These are phyloP conservation scores for Posidonia oceanica DNA, from an alignment of 116 monocot genomes.

Conservation along the genomic window DNA sequence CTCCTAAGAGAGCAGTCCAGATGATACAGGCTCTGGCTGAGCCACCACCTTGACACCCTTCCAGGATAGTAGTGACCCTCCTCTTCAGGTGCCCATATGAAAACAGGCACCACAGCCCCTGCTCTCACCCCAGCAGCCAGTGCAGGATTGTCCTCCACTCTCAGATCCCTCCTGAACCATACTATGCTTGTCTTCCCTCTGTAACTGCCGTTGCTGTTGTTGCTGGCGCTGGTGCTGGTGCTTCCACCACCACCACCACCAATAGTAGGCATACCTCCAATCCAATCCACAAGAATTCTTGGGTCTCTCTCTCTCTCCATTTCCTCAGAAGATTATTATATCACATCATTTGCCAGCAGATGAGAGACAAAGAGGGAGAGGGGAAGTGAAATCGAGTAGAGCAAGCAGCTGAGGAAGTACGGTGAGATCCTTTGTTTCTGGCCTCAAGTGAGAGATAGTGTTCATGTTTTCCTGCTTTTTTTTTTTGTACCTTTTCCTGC, in stretches of 20 bases:
- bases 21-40: conserved; percentile 65
- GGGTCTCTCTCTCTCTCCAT: too few relatives aligned
- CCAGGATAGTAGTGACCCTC: conserved; percentile 82
- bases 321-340: too few relatives aligned
- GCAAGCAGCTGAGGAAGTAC: too few relatives aligned
- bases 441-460: too few relatives aligned
- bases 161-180: conserved; percentile 92
- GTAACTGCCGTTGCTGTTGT: not conserved
- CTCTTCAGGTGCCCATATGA: conserved; percentile 90
- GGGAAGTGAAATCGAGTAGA: not conserved
- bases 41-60: conserved; percentile 92
- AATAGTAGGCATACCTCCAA: not conserved
- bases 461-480: too few relatives aligned
- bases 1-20: conserved; percentile 67
- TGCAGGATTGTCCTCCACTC: conserved; percentile 95
- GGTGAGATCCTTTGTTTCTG: too few relatives aligned
- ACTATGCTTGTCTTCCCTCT: conserved; percentile 38
- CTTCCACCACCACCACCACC: conserved; percentile 4
- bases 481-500: too few relatives aligned
- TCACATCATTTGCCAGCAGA: too few relatives aligned
- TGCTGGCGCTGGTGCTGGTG: conserved; percentile 4
- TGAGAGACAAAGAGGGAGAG: not conserved
- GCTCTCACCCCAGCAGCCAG: conserved; percentile 67
- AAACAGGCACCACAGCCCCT: conserved; percentile 57
- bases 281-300: too few relatives aligned